Evolutionary conservation across 1,284 basidiomycete genomes (phyloP).

Genomic region (Naganishia cerealis): DNA sequence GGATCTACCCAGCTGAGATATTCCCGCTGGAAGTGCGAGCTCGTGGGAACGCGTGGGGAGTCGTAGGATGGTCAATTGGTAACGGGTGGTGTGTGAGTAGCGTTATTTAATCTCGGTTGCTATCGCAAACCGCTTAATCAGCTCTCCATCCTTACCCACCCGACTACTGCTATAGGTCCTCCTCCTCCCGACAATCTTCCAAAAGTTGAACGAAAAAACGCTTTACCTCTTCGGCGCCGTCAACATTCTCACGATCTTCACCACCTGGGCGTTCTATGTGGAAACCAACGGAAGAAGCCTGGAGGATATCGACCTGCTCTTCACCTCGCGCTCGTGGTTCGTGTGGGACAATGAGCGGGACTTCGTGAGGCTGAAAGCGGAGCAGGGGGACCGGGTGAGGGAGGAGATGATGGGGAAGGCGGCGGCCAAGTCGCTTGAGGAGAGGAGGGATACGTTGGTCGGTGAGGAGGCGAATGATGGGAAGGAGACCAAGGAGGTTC

Average conservation of each 20-base stretch:
- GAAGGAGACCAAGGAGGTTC: no score
- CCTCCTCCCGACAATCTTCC: slow-evolving; percentile 40
- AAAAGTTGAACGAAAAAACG: slow-evolving; percentile 40
- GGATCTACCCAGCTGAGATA: slow-evolving; percentile 47
- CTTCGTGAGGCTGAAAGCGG: slow-evolving; percentile 37
- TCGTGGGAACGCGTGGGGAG: slow-evolving; percentile 44
- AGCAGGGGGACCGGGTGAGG: slow-evolving; percentile 17
- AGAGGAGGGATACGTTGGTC: neutral
- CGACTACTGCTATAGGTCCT: slow-evolving; percentile 21
- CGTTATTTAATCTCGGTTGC: no score
- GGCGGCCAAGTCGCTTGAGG: neutral
- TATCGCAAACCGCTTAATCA: no score
- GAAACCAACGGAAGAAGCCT: slow-evolving; percentile 35
- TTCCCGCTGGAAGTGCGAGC: slow-evolving; percentile 44
- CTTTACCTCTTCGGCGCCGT: slow-evolving; percentile 36
- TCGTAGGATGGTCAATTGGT: slow-evolving; percentile 46
- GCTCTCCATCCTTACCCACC: neutral
- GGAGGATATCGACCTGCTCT: slow-evolving; percentile 37
- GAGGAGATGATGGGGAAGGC: neutral
- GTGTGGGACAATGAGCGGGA: slow-evolving; percentile 40
- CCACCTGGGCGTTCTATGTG: slow-evolving; percentile 36
- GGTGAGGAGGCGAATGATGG: neutral
- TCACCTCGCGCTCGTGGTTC: slow-evolving; percentile 36
- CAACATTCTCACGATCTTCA: slow-evolving; percentile 34
- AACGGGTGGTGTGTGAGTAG: slow-evolving; percentile 41